Conservation (phyloP, 805 yeast genomes). For the Yamadazyma scolyti region DNA sequence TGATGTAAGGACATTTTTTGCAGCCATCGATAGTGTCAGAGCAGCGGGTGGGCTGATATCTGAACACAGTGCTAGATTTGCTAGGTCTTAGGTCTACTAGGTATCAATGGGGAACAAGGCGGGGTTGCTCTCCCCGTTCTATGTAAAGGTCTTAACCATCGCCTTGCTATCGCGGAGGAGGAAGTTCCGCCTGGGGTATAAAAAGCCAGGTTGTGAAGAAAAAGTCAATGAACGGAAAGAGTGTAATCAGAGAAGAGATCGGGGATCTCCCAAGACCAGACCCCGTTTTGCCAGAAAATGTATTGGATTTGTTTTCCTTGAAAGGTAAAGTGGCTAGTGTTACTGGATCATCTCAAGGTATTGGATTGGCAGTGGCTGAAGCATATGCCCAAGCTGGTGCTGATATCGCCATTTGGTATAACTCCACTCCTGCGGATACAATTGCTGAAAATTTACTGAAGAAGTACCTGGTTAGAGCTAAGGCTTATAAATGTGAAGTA, state of each 20-base stretch:
- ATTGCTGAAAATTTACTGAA: conserved; percentile 8
- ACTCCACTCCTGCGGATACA: conserved; percentile 27
- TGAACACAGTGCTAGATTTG: no score
- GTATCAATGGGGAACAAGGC: no score
- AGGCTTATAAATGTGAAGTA: conserved; percentile 27
- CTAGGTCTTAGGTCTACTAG: no score
- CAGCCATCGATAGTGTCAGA: no score
- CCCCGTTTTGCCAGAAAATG: conserved; percentile 2
- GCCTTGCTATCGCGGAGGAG: no score
- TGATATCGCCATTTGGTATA: conserved; percentile 61
- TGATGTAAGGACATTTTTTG: no score
- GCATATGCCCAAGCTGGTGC: conserved; percentile 67
- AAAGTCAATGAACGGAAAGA: background rate
- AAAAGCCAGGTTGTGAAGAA: no score
- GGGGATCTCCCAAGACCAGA: conserved; percentile 2
- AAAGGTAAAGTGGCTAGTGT: conserved; percentile 71
- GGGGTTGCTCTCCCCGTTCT: no score
- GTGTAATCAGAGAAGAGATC: conserved; percentile 2
- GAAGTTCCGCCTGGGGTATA: no score
- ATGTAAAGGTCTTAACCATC: no score
- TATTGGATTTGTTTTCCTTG: conserved; percentile 11
- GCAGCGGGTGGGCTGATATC: no score
- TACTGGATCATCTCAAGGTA: conserved; percentile 80
- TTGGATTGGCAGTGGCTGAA: conserved; percentile 69
- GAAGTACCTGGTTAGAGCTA: conserved; percentile 10